Evolutionary conservation across 1,139 yeast species (phyloP).

Genomic region (Candida sanyaensis): DNA sequence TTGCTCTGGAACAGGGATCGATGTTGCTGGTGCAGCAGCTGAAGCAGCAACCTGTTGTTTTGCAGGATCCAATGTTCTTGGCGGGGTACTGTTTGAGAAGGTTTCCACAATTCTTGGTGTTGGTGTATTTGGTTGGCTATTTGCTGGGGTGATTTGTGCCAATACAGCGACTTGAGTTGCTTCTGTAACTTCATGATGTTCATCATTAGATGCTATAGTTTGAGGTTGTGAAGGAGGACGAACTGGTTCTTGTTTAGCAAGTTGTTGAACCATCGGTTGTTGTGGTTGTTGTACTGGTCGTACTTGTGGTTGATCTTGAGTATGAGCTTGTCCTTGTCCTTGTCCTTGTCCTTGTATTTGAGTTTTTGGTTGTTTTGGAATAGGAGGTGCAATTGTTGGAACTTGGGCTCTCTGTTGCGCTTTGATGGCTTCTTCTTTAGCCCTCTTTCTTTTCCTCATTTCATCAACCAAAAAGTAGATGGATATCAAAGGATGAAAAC

Average conservation of each 20-base stretch:
- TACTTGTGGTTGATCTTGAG: conserved; percentile 13
- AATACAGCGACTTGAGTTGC: conserved; percentile 17
- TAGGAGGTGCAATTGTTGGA: conserved; percentile 12
- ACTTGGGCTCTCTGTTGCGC: conserved; percentile 26
- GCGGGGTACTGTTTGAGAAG: conserved; percentile 10
- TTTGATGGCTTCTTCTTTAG: conserved; percentile 51
- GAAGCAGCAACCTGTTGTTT: conserved; percentile 3
- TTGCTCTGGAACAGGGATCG: conserved; percentile 60
- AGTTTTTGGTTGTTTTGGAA: conserved; percentile 13
- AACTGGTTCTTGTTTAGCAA: conserved; percentile 9
- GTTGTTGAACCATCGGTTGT: conserved; percentile 1
- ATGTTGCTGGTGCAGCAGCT: conserved; percentile 20
- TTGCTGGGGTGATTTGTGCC: conserved; percentile 10
- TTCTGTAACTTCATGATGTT: conserved; percentile 12
- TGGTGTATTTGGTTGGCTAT: conserved; percentile 9
- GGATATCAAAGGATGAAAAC: conserved; percentile 86
- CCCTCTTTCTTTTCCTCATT: conserved; percentile 68
- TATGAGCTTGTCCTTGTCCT: conserved; percentile 10
- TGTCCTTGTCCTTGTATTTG: too few relatives aligned
- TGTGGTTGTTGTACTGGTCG: conserved; percentile 10
- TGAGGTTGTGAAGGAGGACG: conserved; percentile 8
- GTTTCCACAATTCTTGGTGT: conserved; percentile 15
- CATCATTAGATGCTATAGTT: neutral
- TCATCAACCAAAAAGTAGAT: conserved; percentile 86
- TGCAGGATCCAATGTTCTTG: conserved; percentile 23